phyloP scores from a whole-genome alignment of 2,329 filamentous ascomycete species.

The Xylaria sp. region DNA sequence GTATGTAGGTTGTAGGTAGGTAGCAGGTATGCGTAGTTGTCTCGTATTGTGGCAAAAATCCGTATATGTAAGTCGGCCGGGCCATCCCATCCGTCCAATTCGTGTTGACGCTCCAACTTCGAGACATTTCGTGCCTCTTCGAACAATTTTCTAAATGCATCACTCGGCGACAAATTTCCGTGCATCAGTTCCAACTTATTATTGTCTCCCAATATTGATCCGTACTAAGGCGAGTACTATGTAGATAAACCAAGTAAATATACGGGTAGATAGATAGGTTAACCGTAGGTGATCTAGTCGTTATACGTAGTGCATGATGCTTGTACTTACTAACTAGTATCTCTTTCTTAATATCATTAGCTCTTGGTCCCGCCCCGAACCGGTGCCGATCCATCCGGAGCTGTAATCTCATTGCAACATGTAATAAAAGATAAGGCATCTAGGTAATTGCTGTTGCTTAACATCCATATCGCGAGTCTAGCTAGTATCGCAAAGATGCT shows the following conservation, averaged over 20 bases:
- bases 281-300: no score
- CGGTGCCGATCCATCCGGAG: conserved; percentile 34
- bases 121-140: conserved; percentile 1
- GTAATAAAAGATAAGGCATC: not conserved
- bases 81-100: not conserved
- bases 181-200: no score
- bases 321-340: no score
- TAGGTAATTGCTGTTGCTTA: no score
- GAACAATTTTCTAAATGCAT: not conserved
- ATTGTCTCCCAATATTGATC: no score
- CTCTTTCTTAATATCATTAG: not conserved
- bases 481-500: no score
- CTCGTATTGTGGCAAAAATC: conserved; percentile 13
- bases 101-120: not conserved
- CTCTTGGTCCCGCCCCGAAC: not conserved
- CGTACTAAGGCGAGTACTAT: no score
- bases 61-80: conserved; percentile 2
- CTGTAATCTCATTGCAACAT: not conserved
- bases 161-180: no score
- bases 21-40: not conserved
- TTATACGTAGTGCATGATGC: no score
- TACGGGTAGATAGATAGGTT: no score
- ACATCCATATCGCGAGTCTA: no score
- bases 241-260: no score
- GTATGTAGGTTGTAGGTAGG: not conserved